These are phyloP conservation scores for Trametes punicea DNA, from an alignment of 768 basidiomycete species.

Conservation along the genomic window DNA sequence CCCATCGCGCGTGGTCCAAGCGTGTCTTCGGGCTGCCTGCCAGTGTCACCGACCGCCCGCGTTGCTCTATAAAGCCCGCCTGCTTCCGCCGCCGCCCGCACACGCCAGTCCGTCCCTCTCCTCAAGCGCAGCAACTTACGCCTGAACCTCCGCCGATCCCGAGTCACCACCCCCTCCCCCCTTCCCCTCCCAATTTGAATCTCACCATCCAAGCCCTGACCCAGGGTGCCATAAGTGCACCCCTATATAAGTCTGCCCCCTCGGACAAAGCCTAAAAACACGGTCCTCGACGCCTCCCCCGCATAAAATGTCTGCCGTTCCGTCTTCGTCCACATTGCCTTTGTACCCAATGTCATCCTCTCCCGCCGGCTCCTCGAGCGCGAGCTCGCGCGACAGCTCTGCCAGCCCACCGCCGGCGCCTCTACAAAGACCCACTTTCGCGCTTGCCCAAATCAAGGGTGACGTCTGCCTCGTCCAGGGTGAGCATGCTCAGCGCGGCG, in stretches of 20 bases:
- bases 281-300: too few relatives aligned
- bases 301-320: conserved; percentile 12
- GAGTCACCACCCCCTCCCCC: neutral
- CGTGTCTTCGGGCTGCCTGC: neutral
- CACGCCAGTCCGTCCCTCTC: neutral
- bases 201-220: neutral
- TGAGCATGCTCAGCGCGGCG: conserved; percentile 11
- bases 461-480: conserved; percentile 29
- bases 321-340: conserved; percentile 11
- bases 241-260: neutral
- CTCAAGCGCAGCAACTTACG: neutral
- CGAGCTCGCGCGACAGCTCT: conserved; percentile 6
- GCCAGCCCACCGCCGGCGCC: neutral
- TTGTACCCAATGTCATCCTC: conserved; percentile 10
- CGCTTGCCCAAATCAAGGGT: conserved; percentile 28
- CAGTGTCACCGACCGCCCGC: neutral
- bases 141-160: too few relatives aligned
- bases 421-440: conserved; percentile 18
- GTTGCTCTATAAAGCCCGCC: conserved; percentile 2
- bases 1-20: conserved; percentile 10
- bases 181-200: neutral
- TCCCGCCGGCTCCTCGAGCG: neutral
- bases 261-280: neutral
- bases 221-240: neutral
- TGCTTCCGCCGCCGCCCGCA: neutral